Evolutionary conservation across 768 basidiomycete genomes (phyloP), one percentile per base, ranked within the genome.

Genomic region (Cubamyces sp.): DNA sequence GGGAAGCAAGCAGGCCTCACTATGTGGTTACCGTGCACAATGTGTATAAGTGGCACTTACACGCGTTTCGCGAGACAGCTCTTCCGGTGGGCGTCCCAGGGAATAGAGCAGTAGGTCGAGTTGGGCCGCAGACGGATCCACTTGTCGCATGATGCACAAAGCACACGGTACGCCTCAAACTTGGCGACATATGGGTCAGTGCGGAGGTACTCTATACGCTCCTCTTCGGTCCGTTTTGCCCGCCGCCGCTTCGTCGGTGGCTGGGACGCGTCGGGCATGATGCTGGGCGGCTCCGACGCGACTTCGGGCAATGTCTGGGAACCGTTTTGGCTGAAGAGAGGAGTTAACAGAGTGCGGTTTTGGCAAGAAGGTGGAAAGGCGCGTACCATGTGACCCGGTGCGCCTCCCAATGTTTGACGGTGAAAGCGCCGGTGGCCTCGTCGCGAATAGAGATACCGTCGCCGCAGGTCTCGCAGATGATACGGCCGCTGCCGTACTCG

Each of bases 81-180:
- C 77, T 91, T 92, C 43, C 91, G 78, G 69, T 92, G 91, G 3
- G 91, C 90, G 70, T 92, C 90, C 91, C 91, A 92, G 0, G 91
- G 91, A 56, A 92, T 92, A n/a, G 86, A 88, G 69, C 91, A 93
- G 68, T 91, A 93, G 0, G 90, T 92, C 56, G 90, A 92, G 72
- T 93, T 93, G 46, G 90, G 90, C 8, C 91, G 82, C n/a, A 92
- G 78, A 16, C 91, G 82, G 64, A 92, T 91, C 91, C 91, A 92
- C 71, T 91, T 92, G 73, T 91, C 87, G 75, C 91, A 93, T 5
- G 82, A 85, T 48, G 86, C 87, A 73, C 91, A 92, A 11, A 91
- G 79, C 37, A 92, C 89, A 11, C 90, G 82, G 70, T 91, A 91
- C 0, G 91, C 84, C 74, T 92, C 90, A 70, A 90, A 90, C 66